Conservation (phyloP, 2,329 filamentous ascomycete species). For the Sclerotinia trifoliorum region DNA sequence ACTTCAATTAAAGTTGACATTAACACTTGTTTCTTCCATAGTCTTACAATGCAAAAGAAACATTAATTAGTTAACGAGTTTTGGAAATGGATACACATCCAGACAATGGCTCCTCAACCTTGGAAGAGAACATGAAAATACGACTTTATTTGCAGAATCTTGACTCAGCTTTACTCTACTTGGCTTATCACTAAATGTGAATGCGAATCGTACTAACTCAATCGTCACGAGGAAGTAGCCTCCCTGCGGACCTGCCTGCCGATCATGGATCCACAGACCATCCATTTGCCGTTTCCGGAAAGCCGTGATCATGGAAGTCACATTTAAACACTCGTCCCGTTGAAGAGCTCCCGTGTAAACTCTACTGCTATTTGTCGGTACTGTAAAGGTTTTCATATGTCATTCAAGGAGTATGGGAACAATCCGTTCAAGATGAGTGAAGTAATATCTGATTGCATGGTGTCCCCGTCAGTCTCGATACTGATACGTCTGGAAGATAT, state of each 20-base stretch:
- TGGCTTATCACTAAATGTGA: neutral
- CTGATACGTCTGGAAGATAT: neutral
- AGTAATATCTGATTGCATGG: neutral
- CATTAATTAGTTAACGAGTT: neutral
- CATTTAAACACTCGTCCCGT: neutral
- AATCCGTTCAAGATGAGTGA: conserved; percentile 11
- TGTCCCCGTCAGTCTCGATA: neutral
- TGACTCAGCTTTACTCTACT: neutral
- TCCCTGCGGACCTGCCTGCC: neutral
- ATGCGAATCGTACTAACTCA: neutral
- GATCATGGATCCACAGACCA: neutral
- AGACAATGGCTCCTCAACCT: neutral
- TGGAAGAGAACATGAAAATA: neutral
- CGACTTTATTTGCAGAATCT: neutral
- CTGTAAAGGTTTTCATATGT: neutral
- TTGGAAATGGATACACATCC: neutral
- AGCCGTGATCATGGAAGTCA: neutral
- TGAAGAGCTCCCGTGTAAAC: neutral
- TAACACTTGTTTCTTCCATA: neutral
- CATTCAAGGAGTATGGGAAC: neutral
- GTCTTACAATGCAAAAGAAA: neutral
- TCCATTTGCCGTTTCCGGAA: neutral
- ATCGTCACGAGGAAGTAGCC: neutral
- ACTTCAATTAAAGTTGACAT: neutral
- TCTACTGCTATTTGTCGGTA: neutral